phyloP scores from a whole-genome alignment of 2,329 filamentous ascomycete species.

The Myriosclerotinia curreyana region DNA sequence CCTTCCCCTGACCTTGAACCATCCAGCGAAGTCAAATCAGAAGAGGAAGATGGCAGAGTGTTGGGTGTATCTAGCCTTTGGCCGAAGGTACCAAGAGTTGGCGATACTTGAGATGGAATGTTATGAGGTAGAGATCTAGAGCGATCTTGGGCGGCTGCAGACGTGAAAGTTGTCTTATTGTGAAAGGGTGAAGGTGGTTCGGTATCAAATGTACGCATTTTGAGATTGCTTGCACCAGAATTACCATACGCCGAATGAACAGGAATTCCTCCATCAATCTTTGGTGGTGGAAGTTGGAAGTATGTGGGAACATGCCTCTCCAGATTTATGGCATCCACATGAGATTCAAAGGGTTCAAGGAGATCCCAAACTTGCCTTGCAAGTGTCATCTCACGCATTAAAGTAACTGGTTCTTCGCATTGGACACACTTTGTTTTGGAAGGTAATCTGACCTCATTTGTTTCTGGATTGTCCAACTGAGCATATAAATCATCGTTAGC shows the following conservation, averaged over 20 bases:
- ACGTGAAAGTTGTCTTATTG: conserved; percentile 23
- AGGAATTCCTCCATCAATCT: conserved; percentile 31
- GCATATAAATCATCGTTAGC: conserved; percentile 22
- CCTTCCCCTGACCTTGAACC: conserved; percentile 22
- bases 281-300: conserved; percentile 40
- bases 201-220: conserved; percentile 22
- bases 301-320: conserved; percentile 42
- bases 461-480: conserved; percentile 29
- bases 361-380: conserved; percentile 42
- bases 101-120: conserved; percentile 30
- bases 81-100: conserved; percentile 19
- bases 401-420: conserved; percentile 40
- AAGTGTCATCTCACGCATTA: conserved; percentile 42
- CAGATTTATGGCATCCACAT: conserved; percentile 42
- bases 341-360: conserved; percentile 41
- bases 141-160: conserved; percentile 21
- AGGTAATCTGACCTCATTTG: conserved; percentile 30
- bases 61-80: conserved; percentile 25
- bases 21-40: conserved; percentile 27
- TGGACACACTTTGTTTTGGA: conserved; percentile 39
- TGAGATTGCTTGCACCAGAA: conserved; percentile 19
- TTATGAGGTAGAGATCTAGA: conserved; percentile 27
- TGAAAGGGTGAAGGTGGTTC: conserved; percentile 25
- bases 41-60: conserved; percentile 27
- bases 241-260: conserved; percentile 27